These are phyloP conservation scores for Ruellia speciosa DNA, from an alignment of 305 asterid species.

Conservation along the genomic window DNA sequence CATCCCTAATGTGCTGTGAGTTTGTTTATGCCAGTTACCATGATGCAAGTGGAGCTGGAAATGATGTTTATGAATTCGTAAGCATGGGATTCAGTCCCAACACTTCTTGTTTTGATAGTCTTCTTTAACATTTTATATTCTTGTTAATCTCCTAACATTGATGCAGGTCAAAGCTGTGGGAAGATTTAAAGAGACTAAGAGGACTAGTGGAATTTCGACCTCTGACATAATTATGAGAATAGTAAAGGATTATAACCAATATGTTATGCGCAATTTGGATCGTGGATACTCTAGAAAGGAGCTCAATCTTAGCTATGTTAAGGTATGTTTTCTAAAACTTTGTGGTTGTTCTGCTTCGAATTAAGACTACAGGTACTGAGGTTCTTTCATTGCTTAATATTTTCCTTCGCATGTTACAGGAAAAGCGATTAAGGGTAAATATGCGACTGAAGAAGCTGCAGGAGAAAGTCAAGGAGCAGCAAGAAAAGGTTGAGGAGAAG, in stretches of 20 bases:
- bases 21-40: constrained; percentile 55
- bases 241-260: constrained; percentile 57
- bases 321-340: constrained; percentile 25
- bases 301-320: constrained; percentile 56
- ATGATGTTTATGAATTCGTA: constrained; percentile 97
- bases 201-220: constrained; percentile 63
- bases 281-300: constrained; percentile 68
- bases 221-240: constrained; percentile 68
- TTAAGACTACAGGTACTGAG: no score
- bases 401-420: constrained; percentile 31
- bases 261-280: constrained; percentile 69
- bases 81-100: constrained; percentile 27
- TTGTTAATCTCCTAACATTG: not conserved
- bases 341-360: not conserved
- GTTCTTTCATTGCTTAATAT: not conserved
- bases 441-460: constrained; percentile 59
- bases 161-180: constrained; percentile 56
- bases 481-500: constrained; percentile 69
- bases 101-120: not conserved
- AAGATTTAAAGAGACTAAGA: constrained; percentile 53
- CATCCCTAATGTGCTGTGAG: constrained; percentile 11
- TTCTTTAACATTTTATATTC: not conserved
- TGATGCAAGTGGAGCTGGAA: constrained; percentile 94
- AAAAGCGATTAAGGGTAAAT: constrained; percentile 56
- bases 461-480: constrained; percentile 64